Conservation (phyloP, 2,329 filamentous ascomycete species). For the Fusarium continuum region DNA sequence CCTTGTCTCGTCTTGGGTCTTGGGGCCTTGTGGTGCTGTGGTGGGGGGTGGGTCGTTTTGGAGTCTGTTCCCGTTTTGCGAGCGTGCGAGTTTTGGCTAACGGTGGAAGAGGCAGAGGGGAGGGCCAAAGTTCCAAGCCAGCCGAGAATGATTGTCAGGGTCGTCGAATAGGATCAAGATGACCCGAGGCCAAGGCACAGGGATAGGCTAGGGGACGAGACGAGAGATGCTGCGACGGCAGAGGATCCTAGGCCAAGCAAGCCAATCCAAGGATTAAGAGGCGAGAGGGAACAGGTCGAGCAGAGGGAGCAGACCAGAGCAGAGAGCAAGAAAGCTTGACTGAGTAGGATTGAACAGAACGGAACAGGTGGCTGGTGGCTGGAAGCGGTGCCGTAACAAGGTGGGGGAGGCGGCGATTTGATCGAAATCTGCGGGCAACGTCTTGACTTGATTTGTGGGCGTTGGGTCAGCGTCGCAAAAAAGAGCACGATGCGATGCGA, state of each 20-base stretch:
- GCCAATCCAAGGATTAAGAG: constrained; percentile 10
- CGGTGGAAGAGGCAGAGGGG: constrained; percentile 4
- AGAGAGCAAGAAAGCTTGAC: constrained; percentile 16
- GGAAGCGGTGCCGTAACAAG: constrained; percentile 44
- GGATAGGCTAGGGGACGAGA: constrained; percentile 18
- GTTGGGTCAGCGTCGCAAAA: constrained; percentile 21
- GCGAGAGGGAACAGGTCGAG: constrained; percentile 8
- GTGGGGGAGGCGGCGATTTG: constrained; percentile 43
- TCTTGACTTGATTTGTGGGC: constrained; percentile 35
- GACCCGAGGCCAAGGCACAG: constrained; percentile 32
- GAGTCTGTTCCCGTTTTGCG: constrained; percentile 32
- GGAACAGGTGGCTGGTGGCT: constrained; percentile 43
- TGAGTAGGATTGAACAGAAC: constrained; percentile 9
- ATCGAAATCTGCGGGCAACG: constrained; percentile 34
- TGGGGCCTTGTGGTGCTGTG: constrained; percentile 35
- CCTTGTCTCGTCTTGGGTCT: constrained; percentile 35
- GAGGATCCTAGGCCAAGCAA: constrained; percentile 8
- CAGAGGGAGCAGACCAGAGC: background rate
- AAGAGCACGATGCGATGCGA: constrained; percentile 13
- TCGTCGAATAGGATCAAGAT: constrained; percentile 20
- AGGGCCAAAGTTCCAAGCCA: constrained; percentile 26
- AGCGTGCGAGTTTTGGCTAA: constrained; percentile 13
- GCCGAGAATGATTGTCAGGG: constrained; percentile 22
- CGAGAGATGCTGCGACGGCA: constrained; percentile 13
- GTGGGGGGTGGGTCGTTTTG: constrained; percentile 44